Base-by-base conservation (phyloP, 2,329 filamentous ascomycete species). In the Sporothrix curviconia region DNA sequence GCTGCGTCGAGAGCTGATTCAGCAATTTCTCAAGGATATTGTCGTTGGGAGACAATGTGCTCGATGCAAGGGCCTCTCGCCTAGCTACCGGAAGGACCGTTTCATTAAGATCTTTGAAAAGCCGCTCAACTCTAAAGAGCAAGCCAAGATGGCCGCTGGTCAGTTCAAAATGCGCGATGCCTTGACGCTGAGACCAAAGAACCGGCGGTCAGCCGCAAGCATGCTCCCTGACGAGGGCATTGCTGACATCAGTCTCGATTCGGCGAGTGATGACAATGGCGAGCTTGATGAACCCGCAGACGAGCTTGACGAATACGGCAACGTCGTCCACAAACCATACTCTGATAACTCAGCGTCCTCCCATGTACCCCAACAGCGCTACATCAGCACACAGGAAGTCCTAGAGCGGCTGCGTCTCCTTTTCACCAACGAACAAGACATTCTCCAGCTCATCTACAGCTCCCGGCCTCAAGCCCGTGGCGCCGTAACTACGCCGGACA, bases 81-180 rank as follows among this genome's bases (percentile, higher is more conserved):
- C 91, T 11, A 78, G 78, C 2, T 97, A 90, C 72, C 85, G 92
- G 65, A 96, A 95, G 70, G 92, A 99, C 66, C 82, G 87, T 43
- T 94, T 85, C 66, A 87, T 92, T 68, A 99, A 97, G 72, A 91
- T 99, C 55, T 99, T 97, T 71, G 86, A 92, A 68, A 94, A 89
- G 68, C 78, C 87, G 2, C 74, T 96, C 57, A 82, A 79, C 47
- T 72, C 79, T 47, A 95, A 95, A 70, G 85, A 94, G 36, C 84
- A 85, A 68, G 80, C 84, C 42, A 84, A 86, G 61, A 95, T 95
- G 87, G 80, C 84, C 3, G 83, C 88, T 60, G 76, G 76, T 47
- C 78, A 76, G 52, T 82, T 91, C 68, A 86, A 84, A 64, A 77
- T 83, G 36, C 79, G 80, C 53, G 89, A 94, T 67, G 86, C 89